Evolutionary conservation across 805 yeast species (phyloP), one percentile per base, ranked within the genome.

Genomic region (Lipomyces chichibuensis): DNA sequence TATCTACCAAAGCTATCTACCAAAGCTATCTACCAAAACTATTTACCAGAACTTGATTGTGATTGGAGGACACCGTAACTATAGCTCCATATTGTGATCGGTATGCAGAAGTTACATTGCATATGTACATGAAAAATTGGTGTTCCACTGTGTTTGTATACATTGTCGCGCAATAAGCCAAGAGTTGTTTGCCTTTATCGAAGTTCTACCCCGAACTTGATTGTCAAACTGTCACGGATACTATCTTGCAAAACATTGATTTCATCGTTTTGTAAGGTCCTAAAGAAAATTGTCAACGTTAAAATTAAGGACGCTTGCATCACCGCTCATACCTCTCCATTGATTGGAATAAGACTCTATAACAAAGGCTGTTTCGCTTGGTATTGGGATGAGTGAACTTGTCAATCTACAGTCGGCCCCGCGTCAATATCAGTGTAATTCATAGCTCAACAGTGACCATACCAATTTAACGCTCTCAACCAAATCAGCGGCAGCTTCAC

Each of bases 321-420:
- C 27, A 29, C 20, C 7, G 6, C 14, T 23, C 37, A 57, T 56
- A 67, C 71, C 71, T 61, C 74, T 94, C 98, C 98, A 95, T 93
- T 1, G 97, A 90, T 80, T 95, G 98, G 79, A 92, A 95, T 75
- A 89, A 89, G 66, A 95, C 85, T 72, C 99, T 83, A 83, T 91
- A 95, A 80, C 98, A 92, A 74, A 90, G 89, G 8, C 96, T 89
- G 70, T 80, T 85, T 72, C 83, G 85, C 1, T 88, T 88, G 0
- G 92, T 88, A 75, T 91, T 91, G 51, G 97, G 96, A 77, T 94
- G 96, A 14, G 81, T 82, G 74, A 94, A 95, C 75, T 89, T 89
- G 76, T 95, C 99, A 39, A 91, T 65, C 70, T 67, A 14, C 35
- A 11, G 62, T n/a, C 11, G 37, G 37, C 32, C n/a, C n/a, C n/a